phyloP scores from a whole-genome alignment of 129 eudicot species.

The Flaveria sonorensis region DNA sequence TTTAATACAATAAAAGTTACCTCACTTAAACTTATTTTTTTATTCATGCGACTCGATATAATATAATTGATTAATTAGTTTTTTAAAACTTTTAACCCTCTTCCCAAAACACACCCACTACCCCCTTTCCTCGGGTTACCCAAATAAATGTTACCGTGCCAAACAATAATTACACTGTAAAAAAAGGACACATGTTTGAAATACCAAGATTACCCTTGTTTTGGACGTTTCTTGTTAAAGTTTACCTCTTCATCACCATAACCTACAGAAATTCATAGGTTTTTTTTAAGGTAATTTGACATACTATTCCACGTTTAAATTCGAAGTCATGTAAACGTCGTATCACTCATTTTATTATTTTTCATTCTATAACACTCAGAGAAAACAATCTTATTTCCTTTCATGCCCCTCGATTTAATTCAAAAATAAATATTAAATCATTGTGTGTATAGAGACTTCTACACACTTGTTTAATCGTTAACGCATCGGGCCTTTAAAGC shows the following conservation, averaged over 20 bases:
- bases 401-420: too few species aligned
- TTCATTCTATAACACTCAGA: too few species aligned
- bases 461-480: too few species aligned
- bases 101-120: conserved; percentile 92
- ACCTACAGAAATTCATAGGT: neutral
- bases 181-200: conserved; percentile 18
- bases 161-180: conserved; percentile 36
- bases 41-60: conserved; percentile 40
- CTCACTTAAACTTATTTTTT: neutral
- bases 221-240: conserved; percentile 37
- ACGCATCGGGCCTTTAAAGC: too few species aligned
- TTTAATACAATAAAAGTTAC: neutral
- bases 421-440: too few species aligned
- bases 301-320: too few species aligned
- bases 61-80: conserved; percentile 12
- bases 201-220: conserved; percentile 37
- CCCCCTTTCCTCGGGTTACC: conserved; percentile 57
- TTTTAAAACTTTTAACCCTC: conserved; percentile 44
- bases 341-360: too few species aligned
- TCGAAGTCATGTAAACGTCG: too few species aligned
- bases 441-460: too few species aligned
- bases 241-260: conserved; percentile 26
- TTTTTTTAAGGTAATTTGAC: too few species aligned
- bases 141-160: conserved; percentile 40
- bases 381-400: too few species aligned